phyloP scores from a whole-genome alignment of 139 green algal genomes.

The Coccomyxa sp. region DNA sequence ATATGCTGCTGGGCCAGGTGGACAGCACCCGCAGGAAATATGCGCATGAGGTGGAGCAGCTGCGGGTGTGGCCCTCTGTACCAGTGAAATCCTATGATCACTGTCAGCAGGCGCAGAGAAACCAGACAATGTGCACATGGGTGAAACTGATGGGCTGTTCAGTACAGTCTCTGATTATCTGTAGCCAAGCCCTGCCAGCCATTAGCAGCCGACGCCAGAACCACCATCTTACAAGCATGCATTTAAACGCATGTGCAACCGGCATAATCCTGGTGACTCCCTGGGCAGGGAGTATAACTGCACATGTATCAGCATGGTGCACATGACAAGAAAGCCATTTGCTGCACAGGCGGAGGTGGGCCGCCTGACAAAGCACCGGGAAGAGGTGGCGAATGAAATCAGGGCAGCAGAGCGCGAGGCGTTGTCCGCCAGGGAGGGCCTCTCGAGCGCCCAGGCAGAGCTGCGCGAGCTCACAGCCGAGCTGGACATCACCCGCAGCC shows the following conservation, averaged over 20 bases:
- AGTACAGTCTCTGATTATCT: neutral
- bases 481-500: neutral
- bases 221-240: conserved; percentile 12
- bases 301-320: too few species aligned
- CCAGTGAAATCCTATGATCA: neutral
- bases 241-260: too few species aligned
- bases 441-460: conserved; percentile 5
- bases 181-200: neutral
- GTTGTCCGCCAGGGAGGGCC: too few species aligned
- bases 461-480: conserved; percentile 7
- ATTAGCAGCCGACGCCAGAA: conserved; percentile 17
- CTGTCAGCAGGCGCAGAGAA: neutral
- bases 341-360: too few species aligned
- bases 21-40: conserved; percentile 34
- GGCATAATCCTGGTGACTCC: too few species aligned
- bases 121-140: neutral
- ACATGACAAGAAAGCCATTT: too few species aligned
- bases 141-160: neutral
- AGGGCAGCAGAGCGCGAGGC: too few species aligned
- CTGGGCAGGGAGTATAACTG: too few species aligned
- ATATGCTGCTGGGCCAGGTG: conserved; percentile 28
- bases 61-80: conserved; percentile 11
- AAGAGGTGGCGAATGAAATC: too few species aligned
- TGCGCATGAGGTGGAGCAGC: conserved; percentile 29
- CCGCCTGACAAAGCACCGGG: too few species aligned